Evolutionary conservation across 2,329 filamentous ascomycete genomes (phyloP).

Genomic region (Lasiodiplodia theobromae): DNA sequence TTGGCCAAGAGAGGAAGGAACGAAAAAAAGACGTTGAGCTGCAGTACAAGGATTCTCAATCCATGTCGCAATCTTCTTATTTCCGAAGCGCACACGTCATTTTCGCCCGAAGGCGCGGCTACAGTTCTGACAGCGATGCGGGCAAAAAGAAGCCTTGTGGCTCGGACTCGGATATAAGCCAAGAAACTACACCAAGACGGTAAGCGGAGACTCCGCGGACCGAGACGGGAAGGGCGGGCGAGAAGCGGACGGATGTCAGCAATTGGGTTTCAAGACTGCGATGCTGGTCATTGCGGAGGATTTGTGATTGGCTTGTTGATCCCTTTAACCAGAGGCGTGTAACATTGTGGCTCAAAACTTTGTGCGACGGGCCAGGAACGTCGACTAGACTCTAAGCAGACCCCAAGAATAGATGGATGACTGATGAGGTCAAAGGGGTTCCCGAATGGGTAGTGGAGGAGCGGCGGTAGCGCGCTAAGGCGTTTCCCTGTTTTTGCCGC

Average conservation of each 20-base stretch:
- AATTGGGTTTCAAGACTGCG: background rate
- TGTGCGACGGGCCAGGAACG: background rate
- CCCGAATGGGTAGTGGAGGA: background rate
- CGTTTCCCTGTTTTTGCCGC: background rate
- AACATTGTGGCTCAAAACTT: background rate
- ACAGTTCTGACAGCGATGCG: no score
- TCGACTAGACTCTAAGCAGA: background rate
- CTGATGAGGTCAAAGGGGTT: background rate
- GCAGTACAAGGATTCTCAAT: no score
- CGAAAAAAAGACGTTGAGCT: no score
- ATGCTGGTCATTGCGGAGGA: conserved; percentile 13
- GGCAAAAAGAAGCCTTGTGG: no score
- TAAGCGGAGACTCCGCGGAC: background rate
- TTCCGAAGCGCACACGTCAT: no score
- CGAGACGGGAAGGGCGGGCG: background rate
- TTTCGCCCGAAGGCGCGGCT: no score
- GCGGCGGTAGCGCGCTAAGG: background rate
- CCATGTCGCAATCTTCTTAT: no score
- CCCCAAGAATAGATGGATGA: conserved; percentile 4
- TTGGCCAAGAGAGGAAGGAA: no score
- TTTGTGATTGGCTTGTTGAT: background rate
- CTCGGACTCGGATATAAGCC: no score
- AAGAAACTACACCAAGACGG: background rate
- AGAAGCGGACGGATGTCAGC: background rate
- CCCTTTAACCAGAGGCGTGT: no score